Evolutionary conservation across 129 eudicot species (phyloP), one percentile per base, ranked within the genome.

Genomic region (Kitagawia praeruptora): DNA sequence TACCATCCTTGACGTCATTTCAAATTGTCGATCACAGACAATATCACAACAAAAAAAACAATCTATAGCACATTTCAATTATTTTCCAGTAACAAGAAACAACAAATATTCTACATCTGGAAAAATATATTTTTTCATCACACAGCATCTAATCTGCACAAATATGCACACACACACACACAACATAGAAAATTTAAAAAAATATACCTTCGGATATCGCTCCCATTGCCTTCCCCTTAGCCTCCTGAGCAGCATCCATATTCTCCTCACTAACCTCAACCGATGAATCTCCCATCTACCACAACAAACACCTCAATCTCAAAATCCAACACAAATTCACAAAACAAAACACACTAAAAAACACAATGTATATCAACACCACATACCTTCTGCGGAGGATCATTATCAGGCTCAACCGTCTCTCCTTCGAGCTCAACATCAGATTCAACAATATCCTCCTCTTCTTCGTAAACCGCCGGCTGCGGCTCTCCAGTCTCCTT

Each of bases 241-340:
- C 92, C 84, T 90, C 99, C 74, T 95, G 99, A 41, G 97, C 83
- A 80, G 97, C 97, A 82, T 95, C 99, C 34, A 97, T 93, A 79
- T 86, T 86, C 85, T 95, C 99, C 74, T 95, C 99, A 0, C 88
- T 88, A 51, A 95, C 97, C 82, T 95, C 96, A 64, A 90, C 85
- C 9, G 93, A 87, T 64, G 96, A 77, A 79, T 95, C 99, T 77
- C 99, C 99, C 99, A 95, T 92, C 97, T 95, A 78, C 27, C 80
- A 81, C 19, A 70, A 31, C 51, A 58, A 53, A 78, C 42, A 0
- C 6, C 69, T 15, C 56, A 69, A 82, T 28, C 58, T 23, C 16
- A 80, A 31, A 47, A 3, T 47, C n/a, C 56, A 80, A 64, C 13
- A 75, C 21, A 25, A 9, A 38, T 27, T n/a, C 2, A 23, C 53